Base-by-base conservation (phyloP, 2,329 filamentous ascomycete species). In the Cryphonectria radicalis region DNA sequence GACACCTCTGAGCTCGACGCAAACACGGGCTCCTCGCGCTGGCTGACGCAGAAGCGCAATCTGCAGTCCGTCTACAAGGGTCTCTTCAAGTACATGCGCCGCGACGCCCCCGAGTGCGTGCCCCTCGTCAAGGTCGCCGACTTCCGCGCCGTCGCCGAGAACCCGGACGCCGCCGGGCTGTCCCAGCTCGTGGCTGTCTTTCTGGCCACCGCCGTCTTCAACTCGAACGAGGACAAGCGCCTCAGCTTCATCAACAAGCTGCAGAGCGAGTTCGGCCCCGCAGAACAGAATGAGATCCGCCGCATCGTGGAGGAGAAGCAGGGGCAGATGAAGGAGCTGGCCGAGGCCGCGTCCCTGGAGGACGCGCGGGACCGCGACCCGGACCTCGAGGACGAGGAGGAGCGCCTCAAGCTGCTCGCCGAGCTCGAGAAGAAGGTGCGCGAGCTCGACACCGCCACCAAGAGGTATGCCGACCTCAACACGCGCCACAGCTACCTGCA, bases 61-160 rank as follows among this genome's bases (percentile, higher is more conserved):
- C 94, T 97, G 4, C 98, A 99, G 79, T 92, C 93, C 1, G 90
- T 97, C 28, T 87, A 98, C 72, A 98, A 98, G 80, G 84, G 89
- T 14, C 85, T 99, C 2, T 94, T 96, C 3, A 97, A 97, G 79
- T 90, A 89, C 76, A 86, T 89, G 69, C 85, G 86, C 67, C 83
- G 85, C 65, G 80, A 87, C 68, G 85, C 86, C 73, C 81, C 83
- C 3, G 84, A 86, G 57, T 82, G 89, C 68, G 83, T 84, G 70
- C 84, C 84, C 50, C 81, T 89, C 72, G 83, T 87, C 66, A 84
- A 84, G 75, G 82, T 83, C 59, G 83, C 86, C 69, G 84, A 90
- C 75, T 88, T 89, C 75, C 87, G 88, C 79, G 83, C 85, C 66
- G 84, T 90, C 69, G 87, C 86, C 73, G 86, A 88, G 74, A 85